phyloP scores from a whole-genome alignment of 1,284 basidiomycete genomes.

The Trichosporon sp. region DNA sequence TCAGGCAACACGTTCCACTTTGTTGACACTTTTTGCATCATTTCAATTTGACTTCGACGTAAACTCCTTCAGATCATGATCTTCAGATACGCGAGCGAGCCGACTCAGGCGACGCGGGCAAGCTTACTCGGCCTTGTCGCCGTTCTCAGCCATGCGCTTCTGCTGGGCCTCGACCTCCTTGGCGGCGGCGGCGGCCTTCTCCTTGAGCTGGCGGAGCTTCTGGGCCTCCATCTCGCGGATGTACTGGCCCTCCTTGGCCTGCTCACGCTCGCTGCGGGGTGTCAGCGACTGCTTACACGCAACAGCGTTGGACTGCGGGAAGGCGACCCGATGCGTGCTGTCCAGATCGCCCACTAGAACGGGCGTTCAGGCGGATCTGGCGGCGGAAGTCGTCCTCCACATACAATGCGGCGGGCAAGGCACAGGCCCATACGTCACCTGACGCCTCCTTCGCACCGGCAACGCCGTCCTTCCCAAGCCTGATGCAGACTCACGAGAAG shows the following conservation, averaged over 20 bases:
- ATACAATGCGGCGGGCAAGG: no score
- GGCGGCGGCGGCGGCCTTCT: constrained; percentile 31
- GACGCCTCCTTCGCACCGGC: background rate
- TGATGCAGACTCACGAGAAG: constrained; percentile 34
- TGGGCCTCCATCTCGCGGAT: constrained; percentile 44
- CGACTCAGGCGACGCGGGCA: background rate
- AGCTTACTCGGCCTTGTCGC: constrained; percentile 3
- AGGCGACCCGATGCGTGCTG: no score
- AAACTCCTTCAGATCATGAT: background rate
- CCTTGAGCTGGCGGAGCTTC: constrained; percentile 38
- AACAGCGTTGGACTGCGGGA: no score
- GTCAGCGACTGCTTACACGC: constrained; percentile 3
- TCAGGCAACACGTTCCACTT: background rate
- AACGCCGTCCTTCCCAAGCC: background rate
- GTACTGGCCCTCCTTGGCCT: constrained; percentile 46
- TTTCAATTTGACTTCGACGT: background rate
- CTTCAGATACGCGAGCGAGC: background rate
- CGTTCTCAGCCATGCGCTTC: constrained; percentile 5
- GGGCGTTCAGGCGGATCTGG: no score
- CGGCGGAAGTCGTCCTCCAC: background rate
- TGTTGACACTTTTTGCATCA: background rate
- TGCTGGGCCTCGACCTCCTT: constrained; percentile 34
- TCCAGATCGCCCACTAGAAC: no score
- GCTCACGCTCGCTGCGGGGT: constrained; percentile 34
- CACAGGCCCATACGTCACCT: background rate